A percentile compares a stretch with the other conserved stretches of the same genome.
Evolutionary conservation across 2,329 filamentous ascomycete genomes (phyloP).

Genomic region (Arthrocladium fulminans): DNA sequence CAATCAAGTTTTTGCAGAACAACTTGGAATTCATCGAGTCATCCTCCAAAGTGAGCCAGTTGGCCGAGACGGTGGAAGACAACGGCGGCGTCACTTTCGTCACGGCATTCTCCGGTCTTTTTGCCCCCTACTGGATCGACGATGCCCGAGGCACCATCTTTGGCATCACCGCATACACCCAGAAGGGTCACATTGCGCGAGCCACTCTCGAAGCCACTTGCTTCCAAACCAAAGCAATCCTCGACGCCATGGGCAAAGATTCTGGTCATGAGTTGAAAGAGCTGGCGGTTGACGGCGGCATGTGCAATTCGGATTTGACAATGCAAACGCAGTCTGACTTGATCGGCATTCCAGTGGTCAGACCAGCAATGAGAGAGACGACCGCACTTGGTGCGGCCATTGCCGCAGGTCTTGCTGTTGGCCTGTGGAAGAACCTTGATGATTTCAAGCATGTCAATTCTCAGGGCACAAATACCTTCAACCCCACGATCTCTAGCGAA

Average conservation of each 20-base stretch:
- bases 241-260: slow-evolving; percentile 85
- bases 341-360: slow-evolving; percentile 71
- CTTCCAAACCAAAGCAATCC: slow-evolving; percentile 85
- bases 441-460: slow-evolving; percentile 67
- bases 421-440: slow-evolving; percentile 65
- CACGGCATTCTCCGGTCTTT: slow-evolving; percentile 82
- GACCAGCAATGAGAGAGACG: slow-evolving; percentile 82
- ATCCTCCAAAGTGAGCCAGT: slow-evolving; percentile 54
- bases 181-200: slow-evolving; percentile 76
- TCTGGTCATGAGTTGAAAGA: slow-evolving; percentile 65
- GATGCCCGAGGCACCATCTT: slow-evolving; percentile 84
- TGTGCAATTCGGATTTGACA: slow-evolving; percentile 78
- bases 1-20: slow-evolving; percentile 65
- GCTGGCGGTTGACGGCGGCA: slow-evolving; percentile 77
- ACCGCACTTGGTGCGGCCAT: slow-evolving; percentile 83
- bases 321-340: slow-evolving; percentile 87
- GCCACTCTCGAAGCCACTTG: slow-evolving; percentile 86
- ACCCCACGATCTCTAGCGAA: slow-evolving; percentile 53
- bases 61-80: slow-evolving; percentile 58
- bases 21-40: slow-evolving; percentile 56
- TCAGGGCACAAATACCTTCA: slow-evolving; percentile 59
- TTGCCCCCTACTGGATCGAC: slow-evolving; percentile 92
- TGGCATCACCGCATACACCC: slow-evolving; percentile 75
- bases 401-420: slow-evolving; percentile 75
- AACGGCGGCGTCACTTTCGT: slow-evolving; percentile 81